Percentiles rank a stretch among this genome's conserved stretches.
phyloP scores from a whole-genome alignment of 306 rosid genomes.

The Casuarina equisetifolia region DNA sequence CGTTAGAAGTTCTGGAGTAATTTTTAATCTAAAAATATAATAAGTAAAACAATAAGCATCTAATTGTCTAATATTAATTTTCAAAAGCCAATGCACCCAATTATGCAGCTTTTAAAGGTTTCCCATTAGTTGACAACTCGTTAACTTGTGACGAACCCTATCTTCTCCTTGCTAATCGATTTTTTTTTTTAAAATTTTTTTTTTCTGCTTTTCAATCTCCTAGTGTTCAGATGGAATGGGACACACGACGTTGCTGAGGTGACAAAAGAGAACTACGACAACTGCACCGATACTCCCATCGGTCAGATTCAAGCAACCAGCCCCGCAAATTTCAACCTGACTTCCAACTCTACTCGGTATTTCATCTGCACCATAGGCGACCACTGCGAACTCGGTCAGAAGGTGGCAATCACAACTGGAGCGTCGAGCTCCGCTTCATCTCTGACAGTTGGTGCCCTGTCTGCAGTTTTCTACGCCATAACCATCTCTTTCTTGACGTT shows the following conservation, averaged over 20 bases:
- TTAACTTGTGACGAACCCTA: too few species aligned
- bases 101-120: too few species aligned
- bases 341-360: conserved; percentile 24
- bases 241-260: conserved; percentile 30
- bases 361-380: conserved; percentile 33
- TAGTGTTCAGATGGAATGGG: conserved; percentile 29
- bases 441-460: not conserved
- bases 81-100: too few species aligned
- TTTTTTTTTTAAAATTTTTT: not conserved
- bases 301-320: conserved; percentile 8
- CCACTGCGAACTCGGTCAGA: conserved; percentile 35
- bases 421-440: not conserved
- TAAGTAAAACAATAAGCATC: too few species aligned
- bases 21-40: too few species aligned
- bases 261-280: conserved; percentile 12
- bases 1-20: too few species aligned
- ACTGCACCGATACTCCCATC: conserved; percentile 22
- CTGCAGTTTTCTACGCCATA: conserved; percentile 15
- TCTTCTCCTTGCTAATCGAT: too few species aligned
- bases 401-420: conserved; percentile 31
- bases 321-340: conserved; percentile 24
- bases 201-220: not conserved
- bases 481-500: conserved; percentile 7
- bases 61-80: too few species aligned
- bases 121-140: too few species aligned